Conservation (phyloP, 2,329 filamentous ascomycete species). For the Metarhizium album region DNA sequence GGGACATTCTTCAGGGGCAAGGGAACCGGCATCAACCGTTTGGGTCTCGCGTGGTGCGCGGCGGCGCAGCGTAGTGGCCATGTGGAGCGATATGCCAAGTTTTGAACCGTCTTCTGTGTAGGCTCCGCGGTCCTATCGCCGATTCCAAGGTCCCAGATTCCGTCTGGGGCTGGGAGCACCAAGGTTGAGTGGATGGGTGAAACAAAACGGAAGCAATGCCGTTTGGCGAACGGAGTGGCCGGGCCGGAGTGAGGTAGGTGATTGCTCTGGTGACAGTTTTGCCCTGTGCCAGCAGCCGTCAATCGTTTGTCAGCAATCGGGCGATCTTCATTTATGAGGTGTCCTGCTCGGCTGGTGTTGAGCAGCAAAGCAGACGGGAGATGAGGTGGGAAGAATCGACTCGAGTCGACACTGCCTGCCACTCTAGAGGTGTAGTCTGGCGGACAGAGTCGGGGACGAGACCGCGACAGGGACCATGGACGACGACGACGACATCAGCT, state of each 20-base stretch:
- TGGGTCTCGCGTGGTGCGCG: conserved; percentile 17
- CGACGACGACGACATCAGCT: no score
- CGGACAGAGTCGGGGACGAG: not conserved
- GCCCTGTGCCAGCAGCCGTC: not conserved
- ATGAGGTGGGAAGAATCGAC: not conserved
- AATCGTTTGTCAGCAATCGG: not conserved
- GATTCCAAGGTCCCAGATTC: not conserved
- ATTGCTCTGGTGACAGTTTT: not conserved
- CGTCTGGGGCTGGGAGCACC: not conserved
- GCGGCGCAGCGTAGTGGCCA: conserved; percentile 24
- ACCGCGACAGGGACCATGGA: not conserved
- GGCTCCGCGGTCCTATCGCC: not conserved
- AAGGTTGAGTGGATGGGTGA: not conserved
- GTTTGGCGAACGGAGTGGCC: not conserved
- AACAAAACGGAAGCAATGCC: not conserved
- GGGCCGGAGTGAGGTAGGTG: not conserved
- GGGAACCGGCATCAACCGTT: conserved; percentile 12
- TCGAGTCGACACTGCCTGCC: not conserved
- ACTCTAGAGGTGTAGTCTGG: not conserved
- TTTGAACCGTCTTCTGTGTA: not conserved
- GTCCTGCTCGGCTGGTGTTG: not conserved
- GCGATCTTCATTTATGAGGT: not conserved
- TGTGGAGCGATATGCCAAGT: conserved; percentile 4
- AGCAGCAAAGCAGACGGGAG: not conserved
- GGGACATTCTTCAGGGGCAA: conserved; percentile 19